Percentiles rank a stretch among this genome's conserved stretches.
These are phyloP conservation scores for Alternaria hordeiaustralica DNA, from an alignment of 2,329 filamentous ascomycete species.

Conservation along the genomic window DNA sequence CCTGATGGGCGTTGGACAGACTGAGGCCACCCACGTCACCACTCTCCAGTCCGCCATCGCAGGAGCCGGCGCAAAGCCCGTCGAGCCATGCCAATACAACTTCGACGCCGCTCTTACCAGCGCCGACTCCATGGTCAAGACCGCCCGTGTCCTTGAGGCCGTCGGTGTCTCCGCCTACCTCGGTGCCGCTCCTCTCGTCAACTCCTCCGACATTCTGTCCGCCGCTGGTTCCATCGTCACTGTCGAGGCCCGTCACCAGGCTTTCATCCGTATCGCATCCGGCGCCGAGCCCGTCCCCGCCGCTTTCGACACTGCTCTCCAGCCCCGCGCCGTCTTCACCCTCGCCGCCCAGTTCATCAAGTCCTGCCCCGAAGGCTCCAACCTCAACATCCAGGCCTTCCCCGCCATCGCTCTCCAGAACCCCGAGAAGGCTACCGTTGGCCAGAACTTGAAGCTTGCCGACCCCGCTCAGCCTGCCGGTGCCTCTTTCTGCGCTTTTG, in stretches of 20 bases:
- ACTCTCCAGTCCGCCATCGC: constrained; percentile 67
- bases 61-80: constrained; percentile 68
- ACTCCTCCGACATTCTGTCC: constrained; percentile 65
- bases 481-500: constrained; percentile 71
- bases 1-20: constrained; percentile 66
- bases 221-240: constrained; percentile 75
- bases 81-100: constrained; percentile 74
- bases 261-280: constrained; percentile 69
- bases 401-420: constrained; percentile 62
- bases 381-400: constrained; percentile 69
- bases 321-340: constrained; percentile 73
- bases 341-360: constrained; percentile 75
- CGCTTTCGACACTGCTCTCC: constrained; percentile 73
- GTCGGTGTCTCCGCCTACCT: constrained; percentile 76
- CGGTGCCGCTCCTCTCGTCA: constrained; percentile 71
- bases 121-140: constrained; percentile 71
- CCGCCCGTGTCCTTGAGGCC: constrained; percentile 73
- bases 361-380: constrained; percentile 69
- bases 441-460: constrained; percentile 49
- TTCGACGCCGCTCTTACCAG: constrained; percentile 67
- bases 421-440: constrained; percentile 52
- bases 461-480: constrained; percentile 45
- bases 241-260: constrained; percentile 76
- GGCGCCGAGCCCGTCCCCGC: constrained; percentile 67
- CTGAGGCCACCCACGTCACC: constrained; percentile 68